Percentiles rank a stretch among this genome's conserved stretches.
Conservation (phyloP, 768 basidiomycete species). For the Pilatotrama ljubarskyi region DNA sequence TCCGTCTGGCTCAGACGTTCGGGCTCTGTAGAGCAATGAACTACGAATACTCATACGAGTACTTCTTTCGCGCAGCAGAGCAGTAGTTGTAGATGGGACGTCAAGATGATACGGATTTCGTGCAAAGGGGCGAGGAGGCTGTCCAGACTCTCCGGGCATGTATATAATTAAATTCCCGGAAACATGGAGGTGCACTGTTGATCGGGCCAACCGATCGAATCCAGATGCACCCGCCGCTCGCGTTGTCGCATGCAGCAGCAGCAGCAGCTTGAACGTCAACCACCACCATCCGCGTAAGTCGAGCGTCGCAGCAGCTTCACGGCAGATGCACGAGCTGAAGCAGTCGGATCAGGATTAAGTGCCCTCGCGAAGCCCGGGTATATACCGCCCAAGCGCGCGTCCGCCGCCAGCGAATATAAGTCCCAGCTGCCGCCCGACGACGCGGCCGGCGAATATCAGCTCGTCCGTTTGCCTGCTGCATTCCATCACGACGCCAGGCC, state of each 20-base stretch:
- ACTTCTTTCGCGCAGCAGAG: no score
- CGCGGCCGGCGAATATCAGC: background rate
- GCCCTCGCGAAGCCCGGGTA: background rate
- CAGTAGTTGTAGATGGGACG: background rate
- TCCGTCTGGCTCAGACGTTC: background rate
- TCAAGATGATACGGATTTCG: background rate
- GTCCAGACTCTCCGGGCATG: background rate
- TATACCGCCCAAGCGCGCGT: slow-evolving; percentile 2
- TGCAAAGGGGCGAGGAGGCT: background rate
- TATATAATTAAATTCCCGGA: background rate
- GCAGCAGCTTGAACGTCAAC: background rate
- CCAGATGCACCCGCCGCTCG: background rate
- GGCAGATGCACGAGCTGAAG: background rate
- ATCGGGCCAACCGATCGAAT: slow-evolving; percentile 1
- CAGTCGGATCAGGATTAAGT: background rate
- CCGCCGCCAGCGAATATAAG: slow-evolving; percentile 4
- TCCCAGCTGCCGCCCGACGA: slow-evolving; percentile 7
- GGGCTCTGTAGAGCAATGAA: background rate
- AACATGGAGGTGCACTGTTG: background rate
- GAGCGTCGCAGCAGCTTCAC: background rate
- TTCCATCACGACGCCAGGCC: background rate
- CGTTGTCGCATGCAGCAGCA: background rate
- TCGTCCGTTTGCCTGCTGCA: background rate
- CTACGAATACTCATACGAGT: background rate
- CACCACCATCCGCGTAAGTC: slow-evolving; percentile 2